phyloP scores from a whole-genome alignment of 1,284 basidiomycete genomes.

The Golubevia sp. region DNA sequence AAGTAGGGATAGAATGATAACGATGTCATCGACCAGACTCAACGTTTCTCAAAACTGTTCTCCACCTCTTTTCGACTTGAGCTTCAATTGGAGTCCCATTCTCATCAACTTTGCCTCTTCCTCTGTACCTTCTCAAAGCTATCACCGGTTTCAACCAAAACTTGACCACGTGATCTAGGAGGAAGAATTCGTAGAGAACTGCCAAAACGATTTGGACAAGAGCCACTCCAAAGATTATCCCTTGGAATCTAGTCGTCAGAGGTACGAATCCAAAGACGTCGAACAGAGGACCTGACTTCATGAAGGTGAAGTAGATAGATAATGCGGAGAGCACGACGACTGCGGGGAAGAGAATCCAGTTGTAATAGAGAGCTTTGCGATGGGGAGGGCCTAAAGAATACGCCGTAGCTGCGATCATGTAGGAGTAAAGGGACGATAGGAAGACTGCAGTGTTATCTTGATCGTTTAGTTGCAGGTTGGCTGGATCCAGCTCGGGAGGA shows the following conservation, averaged over 20 bases:
- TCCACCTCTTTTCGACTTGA: too few species aligned
- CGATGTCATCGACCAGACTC: too few species aligned
- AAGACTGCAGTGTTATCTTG: constrained; percentile 35
- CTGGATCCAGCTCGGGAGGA: constrained; percentile 22
- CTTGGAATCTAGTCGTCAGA: constrained; percentile 16
- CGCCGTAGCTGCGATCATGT: constrained; percentile 25
- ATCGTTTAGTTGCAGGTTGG: constrained; percentile 23
- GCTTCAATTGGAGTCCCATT: too few species aligned
- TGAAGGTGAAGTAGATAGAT: constrained; percentile 29
- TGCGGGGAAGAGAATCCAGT: constrained; percentile 21
- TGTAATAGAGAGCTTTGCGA: constrained; percentile 19
- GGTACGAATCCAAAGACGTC: constrained; percentile 26
- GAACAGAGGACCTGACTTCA: constrained; percentile 28
- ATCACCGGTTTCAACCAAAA: not conserved
- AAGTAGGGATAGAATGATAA: too few species aligned
- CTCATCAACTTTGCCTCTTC: too few species aligned
- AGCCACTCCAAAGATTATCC: constrained; percentile 31
- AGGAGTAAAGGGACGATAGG: constrained; percentile 26
- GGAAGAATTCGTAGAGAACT: constrained; percentile 16
- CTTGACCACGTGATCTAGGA: not conserved
- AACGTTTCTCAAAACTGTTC: too few species aligned
- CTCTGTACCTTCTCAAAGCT: not conserved
- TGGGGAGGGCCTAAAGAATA: constrained; percentile 32
- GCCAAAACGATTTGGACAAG: constrained; percentile 18
- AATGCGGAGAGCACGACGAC: constrained; percentile 22